phyloP scores from a whole-genome alignment of 441 rosid genomes.

The Adansonia grandidieri region DNA sequence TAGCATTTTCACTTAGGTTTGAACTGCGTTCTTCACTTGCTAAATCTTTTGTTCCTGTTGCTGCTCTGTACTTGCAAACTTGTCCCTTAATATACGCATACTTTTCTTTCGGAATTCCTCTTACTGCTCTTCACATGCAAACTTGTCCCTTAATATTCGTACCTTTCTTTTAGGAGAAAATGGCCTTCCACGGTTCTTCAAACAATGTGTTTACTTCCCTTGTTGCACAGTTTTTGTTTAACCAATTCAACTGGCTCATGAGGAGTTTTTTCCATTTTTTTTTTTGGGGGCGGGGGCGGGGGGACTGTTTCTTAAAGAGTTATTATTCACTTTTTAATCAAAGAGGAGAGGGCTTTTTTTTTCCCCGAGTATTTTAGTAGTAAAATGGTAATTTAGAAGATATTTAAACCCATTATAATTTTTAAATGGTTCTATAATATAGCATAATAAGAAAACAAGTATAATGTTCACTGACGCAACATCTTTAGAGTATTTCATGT shows the following conservation, averaged over 20 bases:
- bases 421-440: neutral
- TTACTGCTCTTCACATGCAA: neutral
- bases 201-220: neutral
- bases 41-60: neutral
- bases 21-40: neutral
- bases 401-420: neutral
- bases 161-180: neutral
- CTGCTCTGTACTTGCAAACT: neutral
- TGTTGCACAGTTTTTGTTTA: neutral
- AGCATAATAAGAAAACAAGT: neutral
- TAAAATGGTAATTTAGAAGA: neutral
- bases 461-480: neutral
- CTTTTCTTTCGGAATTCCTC: neutral
- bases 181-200: neutral
- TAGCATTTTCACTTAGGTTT: conserved; percentile 73
- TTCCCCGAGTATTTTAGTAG: neutral
- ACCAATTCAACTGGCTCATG: neutral
- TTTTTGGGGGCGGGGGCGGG: neutral
- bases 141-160: neutral
- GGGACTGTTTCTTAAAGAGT: neutral
- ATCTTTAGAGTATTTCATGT: neutral
- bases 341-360: neutral
- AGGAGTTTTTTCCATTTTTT: neutral
- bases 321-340: neutral
- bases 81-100: neutral